These are phyloP conservation scores for Auriscalpium vulgare DNA, from an alignment of 768 basidiomycete species.

Conservation along the genomic window DNA sequence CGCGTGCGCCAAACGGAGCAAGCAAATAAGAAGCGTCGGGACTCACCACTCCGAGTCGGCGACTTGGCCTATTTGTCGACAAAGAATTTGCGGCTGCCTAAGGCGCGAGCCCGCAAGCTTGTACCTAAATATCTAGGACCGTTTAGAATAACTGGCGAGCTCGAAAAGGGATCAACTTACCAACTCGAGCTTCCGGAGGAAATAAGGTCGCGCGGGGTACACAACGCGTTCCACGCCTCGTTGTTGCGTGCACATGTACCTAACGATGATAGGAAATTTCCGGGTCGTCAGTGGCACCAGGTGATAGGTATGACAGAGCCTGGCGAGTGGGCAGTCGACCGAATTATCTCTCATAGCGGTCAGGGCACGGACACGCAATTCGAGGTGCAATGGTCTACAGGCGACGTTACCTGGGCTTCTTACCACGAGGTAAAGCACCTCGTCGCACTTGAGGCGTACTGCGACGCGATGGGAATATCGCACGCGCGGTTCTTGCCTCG, in stretches of 20 bases:
- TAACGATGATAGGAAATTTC: background rate
- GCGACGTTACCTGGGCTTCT: background rate
- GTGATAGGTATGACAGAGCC: background rate
- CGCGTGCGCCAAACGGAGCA: constrained; percentile 24
- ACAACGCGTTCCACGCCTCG: background rate
- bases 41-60: constrained; percentile 11
- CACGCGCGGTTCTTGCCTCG: background rate
- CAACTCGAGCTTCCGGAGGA: background rate
- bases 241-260: background rate
- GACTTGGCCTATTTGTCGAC: constrained; percentile 24
- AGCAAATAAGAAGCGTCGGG: constrained; percentile 17
- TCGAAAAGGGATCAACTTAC: background rate
- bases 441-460: background rate
- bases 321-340: background rate
- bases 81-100: background rate
- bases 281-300: background rate
- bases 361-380: background rate
- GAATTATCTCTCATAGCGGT: background rate
- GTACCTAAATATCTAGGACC: background rate
- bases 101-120: background rate
- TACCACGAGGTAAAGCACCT: background rate
- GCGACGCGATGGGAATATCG: background rate
- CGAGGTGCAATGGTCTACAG: background rate
- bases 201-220: background rate
- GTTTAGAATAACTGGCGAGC: background rate